Percentiles rank a stretch among this genome's conserved stretches.
Conservation (phyloP, 352 stramenopile genomes). For the Phytophthora meadii region DNA sequence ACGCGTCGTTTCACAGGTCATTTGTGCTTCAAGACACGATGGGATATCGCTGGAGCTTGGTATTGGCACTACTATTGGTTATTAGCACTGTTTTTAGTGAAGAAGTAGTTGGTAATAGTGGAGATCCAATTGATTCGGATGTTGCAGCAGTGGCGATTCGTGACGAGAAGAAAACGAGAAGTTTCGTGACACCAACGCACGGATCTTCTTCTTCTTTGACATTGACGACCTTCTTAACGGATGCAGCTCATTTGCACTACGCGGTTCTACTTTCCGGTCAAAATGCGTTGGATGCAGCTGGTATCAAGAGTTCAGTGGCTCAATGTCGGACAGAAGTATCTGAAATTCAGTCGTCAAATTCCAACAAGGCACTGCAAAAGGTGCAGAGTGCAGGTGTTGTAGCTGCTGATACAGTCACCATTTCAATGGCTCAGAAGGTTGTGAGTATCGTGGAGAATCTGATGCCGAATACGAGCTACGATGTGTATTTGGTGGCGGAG, state of each 20-base stretch:
- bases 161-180: slow-evolving; percentile 36
- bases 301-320: slow-evolving; percentile 53
- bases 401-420: slow-evolving; percentile 51
- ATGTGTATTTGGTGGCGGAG: slow-evolving; percentile 85
- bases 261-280: slow-evolving; percentile 53
- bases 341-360: slow-evolving; percentile 5
- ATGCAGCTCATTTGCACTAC: slow-evolving; percentile 79
- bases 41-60: slow-evolving; percentile 1
- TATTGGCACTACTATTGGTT: slow-evolving; percentile 9
- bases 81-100: slow-evolving; percentile 8
- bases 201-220: slow-evolving; percentile 57
- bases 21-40: slow-evolving; percentile 6
- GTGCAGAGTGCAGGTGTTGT: slow-evolving; percentile 4
- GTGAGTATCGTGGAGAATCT: slow-evolving; percentile 53
- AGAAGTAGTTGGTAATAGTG: background rate
- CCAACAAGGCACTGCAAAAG: slow-evolving; percentile 15
- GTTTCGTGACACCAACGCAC: slow-evolving; percentile 59
- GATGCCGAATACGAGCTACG: slow-evolving; percentile 70
- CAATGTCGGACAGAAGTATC: slow-evolving; percentile 27
- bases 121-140: background rate
- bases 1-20: background rate
- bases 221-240: slow-evolving; percentile 77
- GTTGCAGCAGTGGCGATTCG: background rate
- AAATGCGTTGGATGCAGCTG: slow-evolving; percentile 43
- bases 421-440: slow-evolving; percentile 60